Evolutionary conservation across 164 flowering plant species (phyloP), one percentile per base, ranked within the genome.

Genomic region (Aristolochia californica): DNA sequence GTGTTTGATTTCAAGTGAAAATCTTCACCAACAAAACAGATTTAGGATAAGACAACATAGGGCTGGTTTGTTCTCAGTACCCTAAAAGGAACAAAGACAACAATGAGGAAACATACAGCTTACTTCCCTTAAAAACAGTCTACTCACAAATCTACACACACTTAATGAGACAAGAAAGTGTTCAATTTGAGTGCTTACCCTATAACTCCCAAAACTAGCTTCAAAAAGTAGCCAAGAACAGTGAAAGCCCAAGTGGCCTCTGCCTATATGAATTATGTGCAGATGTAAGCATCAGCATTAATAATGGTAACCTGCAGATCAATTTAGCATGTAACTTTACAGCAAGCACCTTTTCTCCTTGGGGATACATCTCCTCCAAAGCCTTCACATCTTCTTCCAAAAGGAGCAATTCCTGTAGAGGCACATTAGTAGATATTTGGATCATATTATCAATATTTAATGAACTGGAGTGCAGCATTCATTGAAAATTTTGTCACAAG

Each of bases 191-290:
- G 50, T 21, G 5, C 85, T 70, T 73, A 89, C 99, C 99, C 99
- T 43, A 85, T 21, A 61, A 84, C 65, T 57, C 99, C 97, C 62
- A 93, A 70, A 2, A 89, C 78, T 62, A 93, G 75, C 73, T 93
- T 89, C 43, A 84, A 91, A 75, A 93, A 62, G 78, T 93, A 89
- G 50, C 99, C 96, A 74, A 93, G 87, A 65, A 93, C 87, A 64
- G 99, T 93, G 72, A 93, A 66, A 48, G 97, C 99, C 99, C 99
- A 93, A 28, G 91, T 21, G 58, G 99, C 76, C 72, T 93, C 97
- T 22, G 99, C 99, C 99, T 89, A 78, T 45, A 73, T 45, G 47
- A 63, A 52, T 55, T 43, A 68, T 27, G 50, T 30, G 45, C 40
- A 34, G 10, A 34, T 34, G 48, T 53, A 49, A 50, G 22, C 22